Evolutionary conservation across 345 rosid genomes (phyloP).

Genomic region (Citrus reticulata): DNA sequence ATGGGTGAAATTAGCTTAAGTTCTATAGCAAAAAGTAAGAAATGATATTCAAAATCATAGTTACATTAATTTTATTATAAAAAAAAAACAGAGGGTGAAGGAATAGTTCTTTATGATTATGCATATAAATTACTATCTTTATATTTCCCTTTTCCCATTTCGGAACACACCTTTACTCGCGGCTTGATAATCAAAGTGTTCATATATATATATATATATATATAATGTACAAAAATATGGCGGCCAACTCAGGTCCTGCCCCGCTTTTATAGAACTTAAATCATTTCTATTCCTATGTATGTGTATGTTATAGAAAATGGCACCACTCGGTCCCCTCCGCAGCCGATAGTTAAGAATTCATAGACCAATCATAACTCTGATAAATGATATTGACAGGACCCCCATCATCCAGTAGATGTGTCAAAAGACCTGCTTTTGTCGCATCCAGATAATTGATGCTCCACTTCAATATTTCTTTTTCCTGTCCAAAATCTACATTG

Average conservation of each 20-base stretch:
- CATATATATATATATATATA: not conserved
- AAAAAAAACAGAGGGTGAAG: no score
- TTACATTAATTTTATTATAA: no score
- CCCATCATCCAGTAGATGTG: constrained; percentile 66
- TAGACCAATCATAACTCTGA: constrained; percentile 79
- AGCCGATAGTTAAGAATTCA: constrained; percentile 32
- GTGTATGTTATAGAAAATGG: not conserved
- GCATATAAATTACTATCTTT: no score
- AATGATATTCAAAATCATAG: no score
- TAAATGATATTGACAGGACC: constrained; percentile 58
- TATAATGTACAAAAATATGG: not conserved
- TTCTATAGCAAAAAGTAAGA: no score
- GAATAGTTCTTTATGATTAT: no score
- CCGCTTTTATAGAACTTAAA: not conserved
- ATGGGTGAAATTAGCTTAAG: no score
- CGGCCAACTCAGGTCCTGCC: not conserved
- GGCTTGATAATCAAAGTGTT: not conserved
- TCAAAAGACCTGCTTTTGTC: constrained; percentile 62
- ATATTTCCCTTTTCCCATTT: not conserved
- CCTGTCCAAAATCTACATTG: constrained; percentile 64
- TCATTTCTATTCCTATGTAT: not conserved
- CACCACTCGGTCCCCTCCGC: not conserved
- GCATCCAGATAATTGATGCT: constrained; percentile 66
- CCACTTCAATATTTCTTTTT: constrained; percentile 69
- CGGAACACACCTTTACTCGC: not conserved